Base-by-base conservation (phyloP, 2,329 filamentous ascomycete genomes). In the Penicillium sp. region DNA sequence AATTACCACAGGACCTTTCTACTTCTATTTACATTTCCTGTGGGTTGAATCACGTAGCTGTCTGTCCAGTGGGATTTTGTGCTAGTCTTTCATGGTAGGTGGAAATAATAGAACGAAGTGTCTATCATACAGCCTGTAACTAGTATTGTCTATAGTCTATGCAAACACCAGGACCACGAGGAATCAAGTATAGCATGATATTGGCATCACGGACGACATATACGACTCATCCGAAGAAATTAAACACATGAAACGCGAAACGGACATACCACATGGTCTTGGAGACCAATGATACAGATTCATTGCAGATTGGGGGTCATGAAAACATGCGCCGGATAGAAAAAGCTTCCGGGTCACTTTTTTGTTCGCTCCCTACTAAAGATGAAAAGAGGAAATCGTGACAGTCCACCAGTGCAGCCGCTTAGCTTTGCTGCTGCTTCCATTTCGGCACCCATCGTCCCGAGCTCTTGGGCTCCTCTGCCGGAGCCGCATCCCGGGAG, bases 391-490 rank as follows among this genome's bases (percentile, higher is more conserved):
- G 50, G 46, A 53, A 48, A 46, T 41, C 37, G 37, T 35, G 41
- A 29, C 34, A 30, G 43, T 47, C 41, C 38, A 44, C 42, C 35
- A n/a, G 29, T 37, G 33, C 31, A 49, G 39, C 32, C 42, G 44
- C 32, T 56, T 59, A 60, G 45, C 44, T 50, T 43, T 62, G 58
- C 50, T 63, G 57, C 47, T 61, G 61, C 53, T 59, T 64, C 58
- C 56, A 65, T 32, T 52, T 52, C 20, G 62, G 62, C 11, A 64
- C 61, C 62, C 62, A 65, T 45, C 58, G 62, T 37, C 51, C 48
- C 23, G 50, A 48, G 32, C 41, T 33, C 47, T 59, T 60, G 37
- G 55, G 41, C 41, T 61, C 56, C 41, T 56, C 55, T 15, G 41
- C 49, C 49, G 44, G 48, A 14, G 55, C 42, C 35, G 65, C 62